Conservation (phyloP, 495 filamentous ascomycete genomes). For the Xylaria intraflava region DNA sequence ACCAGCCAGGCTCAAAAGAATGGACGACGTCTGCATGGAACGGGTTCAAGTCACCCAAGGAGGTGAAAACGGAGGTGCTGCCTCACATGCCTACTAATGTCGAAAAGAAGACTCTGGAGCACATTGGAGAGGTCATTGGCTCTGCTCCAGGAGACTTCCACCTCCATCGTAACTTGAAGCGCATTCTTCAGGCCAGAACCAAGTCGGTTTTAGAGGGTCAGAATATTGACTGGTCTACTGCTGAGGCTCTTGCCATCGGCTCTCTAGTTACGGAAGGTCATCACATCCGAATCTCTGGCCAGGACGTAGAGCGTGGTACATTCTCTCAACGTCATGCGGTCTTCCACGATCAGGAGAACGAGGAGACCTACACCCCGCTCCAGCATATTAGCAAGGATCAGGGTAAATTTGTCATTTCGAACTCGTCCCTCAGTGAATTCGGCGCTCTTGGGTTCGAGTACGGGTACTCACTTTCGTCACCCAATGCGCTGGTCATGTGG, state of each 20-base stretch:
- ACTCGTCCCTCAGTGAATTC: constrained; percentile 94
- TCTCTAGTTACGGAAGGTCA: constrained; percentile 84
- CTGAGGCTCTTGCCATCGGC: constrained; percentile 93
- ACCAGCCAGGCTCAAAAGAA: constrained; percentile 92
- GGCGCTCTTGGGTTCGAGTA: constrained; percentile 97
- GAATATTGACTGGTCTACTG: constrained; percentile 95
- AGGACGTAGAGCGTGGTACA: constrained; percentile 98
- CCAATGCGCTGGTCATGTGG: constrained; percentile 96
- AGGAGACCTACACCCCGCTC: constrained; percentile 86
- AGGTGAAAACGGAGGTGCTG: constrained; percentile 88
- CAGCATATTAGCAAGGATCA: constrained; percentile 84
- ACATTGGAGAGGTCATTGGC: constrained; percentile 73
- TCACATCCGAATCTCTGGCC: constrained; percentile 93
- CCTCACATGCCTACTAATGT: constrained; percentile 88
- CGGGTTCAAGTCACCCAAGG: constrained; percentile 97
- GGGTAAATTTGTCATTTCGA: constrained; percentile 90
- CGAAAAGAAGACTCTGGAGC: constrained; percentile 57
- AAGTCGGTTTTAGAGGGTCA: constrained; percentile 91
- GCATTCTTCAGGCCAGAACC: constrained; percentile 81
- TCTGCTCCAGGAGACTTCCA: constrained; percentile 75
- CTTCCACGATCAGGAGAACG: constrained; percentile 91
- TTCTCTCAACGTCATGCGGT: constrained; percentile 98
- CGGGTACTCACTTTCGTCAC: constrained; percentile 93
- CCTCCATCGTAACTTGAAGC: constrained; percentile 90
- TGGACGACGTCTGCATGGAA: constrained; percentile 99